A percentile compares a stretch with the other conserved stretches of the same genome.
Conservation (phyloP, 768 basidiomycete species). For the Serendipita sp. region DNA sequence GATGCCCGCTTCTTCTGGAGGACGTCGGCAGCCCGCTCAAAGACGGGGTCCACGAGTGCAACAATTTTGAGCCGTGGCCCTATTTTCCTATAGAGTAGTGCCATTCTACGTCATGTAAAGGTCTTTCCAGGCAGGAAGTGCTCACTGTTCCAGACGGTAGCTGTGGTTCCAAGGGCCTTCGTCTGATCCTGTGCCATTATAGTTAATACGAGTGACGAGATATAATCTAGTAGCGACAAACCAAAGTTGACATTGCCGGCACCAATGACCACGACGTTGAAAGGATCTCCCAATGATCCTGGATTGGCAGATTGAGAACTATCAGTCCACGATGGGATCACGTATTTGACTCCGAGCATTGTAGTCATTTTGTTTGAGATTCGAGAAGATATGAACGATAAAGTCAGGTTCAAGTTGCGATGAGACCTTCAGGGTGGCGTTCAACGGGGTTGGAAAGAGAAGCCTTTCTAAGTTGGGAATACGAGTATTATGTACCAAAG, state of each 20-base stretch:
- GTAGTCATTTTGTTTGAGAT: neutral
- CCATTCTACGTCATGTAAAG: neutral
- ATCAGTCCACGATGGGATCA: neutral
- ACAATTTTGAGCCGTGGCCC: conserved; percentile 91
- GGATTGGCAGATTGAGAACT: neutral
- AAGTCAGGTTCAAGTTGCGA: too few species aligned
- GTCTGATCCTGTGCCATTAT: conserved; percentile 41
- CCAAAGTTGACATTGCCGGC: conserved; percentile 99
- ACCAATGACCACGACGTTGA: conserved; percentile 90
- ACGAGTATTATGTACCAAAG: too few species aligned
- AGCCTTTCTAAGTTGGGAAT: too few species aligned
- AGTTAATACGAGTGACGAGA: neutral
- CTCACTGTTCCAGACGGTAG: conserved; percentile 77
- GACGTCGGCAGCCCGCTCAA: conserved; percentile 61
- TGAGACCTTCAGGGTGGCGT: too few species aligned
- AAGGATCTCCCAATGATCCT: conserved; percentile 17
- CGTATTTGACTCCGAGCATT: neutral
- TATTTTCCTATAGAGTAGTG: conserved; percentile 48
- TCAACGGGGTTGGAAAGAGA: too few species aligned
- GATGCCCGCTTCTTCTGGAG: conserved; percentile 78
- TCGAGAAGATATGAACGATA: neutral
- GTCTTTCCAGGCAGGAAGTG: conserved; percentile 7
- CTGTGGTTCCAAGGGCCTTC: conserved; percentile 91
- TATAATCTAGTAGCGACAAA: conserved; percentile 16
- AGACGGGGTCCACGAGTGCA: conserved; percentile 81